Evolutionary conservation across 176 grass and related monocot species (phyloP).

Genomic region (Elaeis guineensis): DNA sequence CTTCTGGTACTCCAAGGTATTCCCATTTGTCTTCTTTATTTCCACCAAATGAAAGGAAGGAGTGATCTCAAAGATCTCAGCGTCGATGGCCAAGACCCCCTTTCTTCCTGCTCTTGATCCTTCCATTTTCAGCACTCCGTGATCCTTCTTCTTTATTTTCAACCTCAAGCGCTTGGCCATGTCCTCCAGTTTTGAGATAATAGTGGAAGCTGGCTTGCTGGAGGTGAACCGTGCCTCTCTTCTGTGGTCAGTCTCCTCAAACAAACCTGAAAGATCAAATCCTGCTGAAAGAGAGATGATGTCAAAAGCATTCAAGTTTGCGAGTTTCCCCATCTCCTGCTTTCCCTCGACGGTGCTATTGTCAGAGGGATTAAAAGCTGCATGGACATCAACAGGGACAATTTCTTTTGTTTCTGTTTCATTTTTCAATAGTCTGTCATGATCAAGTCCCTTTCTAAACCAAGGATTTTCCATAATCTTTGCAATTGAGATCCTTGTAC

Average conservation of each 20-base stretch:
- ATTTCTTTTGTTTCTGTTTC: slow-evolving; percentile 3
- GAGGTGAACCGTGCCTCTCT: slow-evolving; percentile 69
- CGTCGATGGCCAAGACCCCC: slow-evolving; percentile 51
- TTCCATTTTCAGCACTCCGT: slow-evolving; percentile 57
- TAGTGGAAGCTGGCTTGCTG: slow-evolving; percentile 32
- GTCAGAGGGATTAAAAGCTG: neutral
- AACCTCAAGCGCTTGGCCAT: slow-evolving; percentile 49
- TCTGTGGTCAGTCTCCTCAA: slow-evolving; percentile 35
- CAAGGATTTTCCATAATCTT: slow-evolving; percentile 76
- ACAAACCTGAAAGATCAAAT: slow-evolving; percentile 84
- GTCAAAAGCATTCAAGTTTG: slow-evolving; percentile 81
- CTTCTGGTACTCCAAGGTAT: slow-evolving; percentile 70
- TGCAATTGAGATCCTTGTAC: slow-evolving; percentile 49
- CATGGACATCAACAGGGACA: slow-evolving; percentile 19
- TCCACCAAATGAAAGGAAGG: slow-evolving; percentile 81
- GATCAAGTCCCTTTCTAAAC: slow-evolving; percentile 54
- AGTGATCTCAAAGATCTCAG: slow-evolving; percentile 66
- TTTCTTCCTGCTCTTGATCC: slow-evolving; percentile 48
- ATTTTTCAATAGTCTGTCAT: slow-evolving; percentile 9
- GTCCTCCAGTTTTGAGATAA: slow-evolving; percentile 60
- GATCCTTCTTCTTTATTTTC: slow-evolving; percentile 54
- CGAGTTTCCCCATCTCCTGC: slow-evolving; percentile 26
- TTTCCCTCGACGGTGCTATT: slow-evolving; percentile 11
- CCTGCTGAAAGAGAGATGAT: slow-evolving; percentile 87
- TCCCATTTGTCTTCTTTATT: slow-evolving; percentile 60